Evolutionary conservation across 2,329 filamentous ascomycete species (phyloP).

Genomic region (Beauveria varroae): DNA sequence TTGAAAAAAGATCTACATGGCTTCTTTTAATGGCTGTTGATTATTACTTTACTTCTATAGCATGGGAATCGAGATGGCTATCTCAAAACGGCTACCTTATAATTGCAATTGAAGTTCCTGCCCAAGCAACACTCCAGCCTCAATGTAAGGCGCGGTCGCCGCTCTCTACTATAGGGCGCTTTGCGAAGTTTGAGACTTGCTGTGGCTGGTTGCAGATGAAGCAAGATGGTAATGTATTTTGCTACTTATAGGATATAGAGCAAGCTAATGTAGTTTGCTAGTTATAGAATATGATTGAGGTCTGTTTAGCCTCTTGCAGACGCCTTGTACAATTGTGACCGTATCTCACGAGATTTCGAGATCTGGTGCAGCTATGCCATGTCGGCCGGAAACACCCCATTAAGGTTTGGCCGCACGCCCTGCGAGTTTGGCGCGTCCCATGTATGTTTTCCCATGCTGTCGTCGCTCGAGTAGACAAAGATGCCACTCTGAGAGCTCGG

Average conservation of each 20-base stretch:
- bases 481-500: not conserved
- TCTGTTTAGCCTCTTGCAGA: too few relatives aligned
- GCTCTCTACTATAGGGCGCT: too few relatives aligned
- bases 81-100: not conserved
- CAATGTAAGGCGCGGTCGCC: too few relatives aligned
- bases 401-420: not conserved
- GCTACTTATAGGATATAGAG: too few relatives aligned
- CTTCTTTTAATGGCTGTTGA: not conserved
- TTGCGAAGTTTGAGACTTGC: too few relatives aligned
- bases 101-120: not conserved
- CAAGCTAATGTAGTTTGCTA: too few relatives aligned
- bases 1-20: not conserved
- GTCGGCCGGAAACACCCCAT: not conserved
- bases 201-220: too few relatives aligned
- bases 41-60: not conserved
- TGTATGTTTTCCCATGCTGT: not conserved
- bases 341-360: too few relatives aligned
- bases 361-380: not conserved
- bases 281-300: too few relatives aligned
- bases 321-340: too few relatives aligned
- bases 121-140: not conserved
- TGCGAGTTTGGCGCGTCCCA: constrained; percentile 1
- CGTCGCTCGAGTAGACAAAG: constrained; percentile 9
- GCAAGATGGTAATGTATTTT: too few relatives aligned
- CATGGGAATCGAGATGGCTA: not conserved